These are phyloP conservation scores for Misopates orontium DNA, from an alignment of 257 asterid species.

Conservation along the genomic window DNA sequence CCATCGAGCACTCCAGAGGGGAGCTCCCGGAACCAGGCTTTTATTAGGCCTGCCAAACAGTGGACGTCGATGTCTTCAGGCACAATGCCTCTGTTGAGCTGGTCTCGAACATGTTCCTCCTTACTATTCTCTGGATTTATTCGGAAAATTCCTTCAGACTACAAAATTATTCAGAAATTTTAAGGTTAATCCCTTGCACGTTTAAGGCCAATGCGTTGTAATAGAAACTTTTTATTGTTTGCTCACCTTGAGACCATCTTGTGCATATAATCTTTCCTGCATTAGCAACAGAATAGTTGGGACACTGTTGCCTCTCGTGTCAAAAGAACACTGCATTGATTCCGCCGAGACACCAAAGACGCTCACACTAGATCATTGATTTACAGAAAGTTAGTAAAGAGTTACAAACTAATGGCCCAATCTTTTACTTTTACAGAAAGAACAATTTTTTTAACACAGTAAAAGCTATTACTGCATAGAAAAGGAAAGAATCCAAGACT, in stretches of 20 bases:
- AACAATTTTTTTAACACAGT: not conserved
- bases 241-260: constrained; percentile 79
- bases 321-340: constrained; percentile 95
- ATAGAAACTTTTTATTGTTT: not conserved
- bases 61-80: constrained; percentile 91
- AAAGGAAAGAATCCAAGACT: not conserved
- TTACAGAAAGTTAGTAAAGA: constrained; percentile 15
- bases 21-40: constrained; percentile 96
- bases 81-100: constrained; percentile 85
- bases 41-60: constrained; percentile 87
- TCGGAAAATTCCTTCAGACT: constrained; percentile 97
- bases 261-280: constrained; percentile 81
- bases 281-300: constrained; percentile 85
- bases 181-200: constrained; percentile 15
- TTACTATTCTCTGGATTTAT: constrained; percentile 93
- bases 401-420: not conserved
- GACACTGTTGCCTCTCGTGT: constrained; percentile 90
- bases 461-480: not conserved
- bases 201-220: not conserved
- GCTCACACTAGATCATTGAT: constrained; percentile 57
- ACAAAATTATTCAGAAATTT: constrained; percentile 20
- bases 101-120: constrained; percentile 86
- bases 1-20: constrained; percentile 92
- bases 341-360: constrained; percentile 98
- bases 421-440: not conserved